Conservation (phyloP, 257 asterid species). For the Jaltomata sinuosa region DNA sequence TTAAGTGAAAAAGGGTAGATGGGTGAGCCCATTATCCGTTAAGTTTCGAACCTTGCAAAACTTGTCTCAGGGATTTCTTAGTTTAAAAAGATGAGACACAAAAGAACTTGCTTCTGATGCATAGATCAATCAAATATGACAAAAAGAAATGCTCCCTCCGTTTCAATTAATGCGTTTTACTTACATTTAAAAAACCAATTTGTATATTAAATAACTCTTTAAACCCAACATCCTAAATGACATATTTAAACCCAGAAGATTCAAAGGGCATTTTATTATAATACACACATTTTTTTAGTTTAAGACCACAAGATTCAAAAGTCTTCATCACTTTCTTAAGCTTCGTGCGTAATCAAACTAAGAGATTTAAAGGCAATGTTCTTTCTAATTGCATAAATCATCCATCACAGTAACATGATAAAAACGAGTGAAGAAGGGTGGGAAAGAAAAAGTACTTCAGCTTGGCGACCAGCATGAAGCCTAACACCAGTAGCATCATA, state of each 20-base stretch:
- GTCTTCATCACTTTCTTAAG: background rate
- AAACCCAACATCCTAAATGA: background rate
- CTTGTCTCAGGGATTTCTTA: too few relatives aligned
- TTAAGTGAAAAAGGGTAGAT: too few relatives aligned
- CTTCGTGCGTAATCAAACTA: background rate
- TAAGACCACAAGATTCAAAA: background rate
- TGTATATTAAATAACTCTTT: background rate
- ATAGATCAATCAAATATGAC: too few relatives aligned
- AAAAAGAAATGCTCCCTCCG: background rate
- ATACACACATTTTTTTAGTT: background rate
- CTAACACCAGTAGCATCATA: slow-evolving; percentile 95
- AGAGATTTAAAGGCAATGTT: background rate
- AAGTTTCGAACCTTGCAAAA: too few relatives aligned
- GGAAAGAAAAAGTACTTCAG: slow-evolving; percentile 58
- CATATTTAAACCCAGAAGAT: too few relatives aligned
- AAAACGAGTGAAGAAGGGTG: background rate
- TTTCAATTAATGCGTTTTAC: too few relatives aligned
- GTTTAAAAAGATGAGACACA: too few relatives aligned
- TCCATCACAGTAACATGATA: background rate
- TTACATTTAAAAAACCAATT: too few relatives aligned
- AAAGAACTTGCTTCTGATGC: too few relatives aligned
- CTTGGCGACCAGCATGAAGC: slow-evolving; percentile 97
- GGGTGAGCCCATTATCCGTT: too few relatives aligned
- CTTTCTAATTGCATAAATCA: background rate
- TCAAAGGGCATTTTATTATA: too few relatives aligned